phyloP scores from a whole-genome alignment of 371 early-diverging fungal genomes.

The Funneliformis caledonium region DNA sequence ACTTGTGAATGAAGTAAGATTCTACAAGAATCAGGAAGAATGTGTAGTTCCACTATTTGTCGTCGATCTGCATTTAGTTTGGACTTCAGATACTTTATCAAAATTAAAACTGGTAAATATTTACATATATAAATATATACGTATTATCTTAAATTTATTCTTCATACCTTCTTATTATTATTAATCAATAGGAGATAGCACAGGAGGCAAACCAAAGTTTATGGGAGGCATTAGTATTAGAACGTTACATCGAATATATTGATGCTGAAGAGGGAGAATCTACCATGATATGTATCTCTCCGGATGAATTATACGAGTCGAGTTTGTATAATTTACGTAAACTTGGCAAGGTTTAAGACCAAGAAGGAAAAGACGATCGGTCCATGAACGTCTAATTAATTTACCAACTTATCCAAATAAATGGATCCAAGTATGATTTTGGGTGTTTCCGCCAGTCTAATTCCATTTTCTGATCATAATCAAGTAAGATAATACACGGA shows the following conservation, averaged over 20 bases:
- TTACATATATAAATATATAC: background rate
- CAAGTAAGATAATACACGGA: conserved; percentile 51
- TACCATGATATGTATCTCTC: conserved; percentile 75
- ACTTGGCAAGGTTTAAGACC: background rate
- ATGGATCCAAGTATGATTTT: conserved; percentile 86
- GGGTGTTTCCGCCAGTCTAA: conserved; percentile 86
- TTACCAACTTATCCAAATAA: conserved; percentile 2
- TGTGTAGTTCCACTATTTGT: conserved; percentile 81
- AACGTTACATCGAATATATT: conserved; percentile 80
- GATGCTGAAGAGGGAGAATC: conserved; percentile 91
- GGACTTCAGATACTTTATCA: conserved; percentile 43
- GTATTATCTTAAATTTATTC: background rate
- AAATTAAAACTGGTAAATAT: conserved; percentile 44
- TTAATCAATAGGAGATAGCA: background rate
- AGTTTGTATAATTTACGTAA: conserved; percentile 35
- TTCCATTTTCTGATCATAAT: conserved; percentile 95
- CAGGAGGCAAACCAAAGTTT: background rate
- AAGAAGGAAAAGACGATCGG: conserved; percentile 43
- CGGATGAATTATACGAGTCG: conserved; percentile 59
- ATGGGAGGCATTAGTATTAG: conserved; percentile 54
- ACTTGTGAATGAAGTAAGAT: conserved; percentile 71
- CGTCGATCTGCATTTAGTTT: conserved; percentile 57
- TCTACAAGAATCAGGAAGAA: conserved; percentile 85
- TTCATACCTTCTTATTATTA: background rate
- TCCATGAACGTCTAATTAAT: conserved; percentile 45